Percentiles rank a stretch among this genome's conserved stretches.
These are phyloP conservation scores for Naganishia sp. DNA, from an alignment of 1,284 basidiomycete species.

Conservation along the genomic window DNA sequence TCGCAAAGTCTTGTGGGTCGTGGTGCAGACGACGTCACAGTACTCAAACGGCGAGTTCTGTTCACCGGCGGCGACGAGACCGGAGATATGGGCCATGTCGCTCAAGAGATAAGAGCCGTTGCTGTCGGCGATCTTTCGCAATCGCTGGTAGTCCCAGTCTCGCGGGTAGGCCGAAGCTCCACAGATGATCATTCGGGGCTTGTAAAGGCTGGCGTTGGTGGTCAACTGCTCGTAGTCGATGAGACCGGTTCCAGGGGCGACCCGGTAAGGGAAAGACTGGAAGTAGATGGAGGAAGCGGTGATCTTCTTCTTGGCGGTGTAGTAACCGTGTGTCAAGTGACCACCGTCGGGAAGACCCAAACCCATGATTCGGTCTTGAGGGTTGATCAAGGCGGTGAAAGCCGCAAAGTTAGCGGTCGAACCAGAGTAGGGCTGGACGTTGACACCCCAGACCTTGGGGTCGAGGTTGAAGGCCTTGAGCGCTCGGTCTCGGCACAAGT, in stretches of 20 bases:
- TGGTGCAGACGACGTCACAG: conserved; percentile 97
- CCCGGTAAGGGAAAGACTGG: conserved; percentile 95
- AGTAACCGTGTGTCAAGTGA: conserved; percentile 97
- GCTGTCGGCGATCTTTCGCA: conserved; percentile 79
- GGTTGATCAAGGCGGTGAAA: conserved; percentile 93
- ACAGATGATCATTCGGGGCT: conserved; percentile 93
- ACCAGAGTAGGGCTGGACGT: conserved; percentile 98
- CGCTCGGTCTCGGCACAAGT: conserved; percentile 92
- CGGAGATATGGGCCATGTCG: conserved; percentile 97
- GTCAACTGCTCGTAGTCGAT: conserved; percentile 86
- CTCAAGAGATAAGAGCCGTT: conserved; percentile 92
- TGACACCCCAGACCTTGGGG: conserved; percentile 89
- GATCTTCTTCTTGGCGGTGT: conserved; percentile 99
- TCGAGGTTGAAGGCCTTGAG: conserved; percentile 96
- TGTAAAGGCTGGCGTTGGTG: conserved; percentile 91
- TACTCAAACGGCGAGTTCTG: conserved; percentile 91
- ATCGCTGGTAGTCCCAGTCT: conserved; percentile 90
- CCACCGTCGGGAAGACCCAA: conserved; percentile 98
- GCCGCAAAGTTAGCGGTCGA: conserved; percentile 96
- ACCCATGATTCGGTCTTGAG: conserved; percentile 99
- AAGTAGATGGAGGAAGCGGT: conserved; percentile 99
- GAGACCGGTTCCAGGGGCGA: conserved; percentile 79
- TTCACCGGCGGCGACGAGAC: conserved; percentile 90
- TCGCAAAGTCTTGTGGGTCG: conserved; percentile 98
- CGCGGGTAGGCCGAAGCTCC: conserved; percentile 98